Evolutionary conservation across 2,329 filamentous ascomycete genomes (phyloP).

Genomic region (Chaetomium sp.): DNA sequence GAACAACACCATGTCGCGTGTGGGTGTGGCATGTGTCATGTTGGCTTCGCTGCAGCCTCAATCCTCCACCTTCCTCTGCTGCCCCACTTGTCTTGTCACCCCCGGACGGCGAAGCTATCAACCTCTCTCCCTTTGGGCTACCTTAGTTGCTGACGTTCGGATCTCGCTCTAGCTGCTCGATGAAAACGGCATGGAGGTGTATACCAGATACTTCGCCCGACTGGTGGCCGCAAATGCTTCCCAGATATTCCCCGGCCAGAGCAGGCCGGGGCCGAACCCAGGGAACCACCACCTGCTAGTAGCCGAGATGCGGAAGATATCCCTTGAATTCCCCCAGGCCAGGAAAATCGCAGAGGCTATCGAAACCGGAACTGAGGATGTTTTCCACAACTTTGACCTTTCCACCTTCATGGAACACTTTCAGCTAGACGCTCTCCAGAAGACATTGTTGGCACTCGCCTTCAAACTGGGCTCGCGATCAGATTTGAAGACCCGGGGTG

Average conservation of each 20-base stretch:
- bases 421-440: constrained; percentile 80
- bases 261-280: constrained; percentile 64
- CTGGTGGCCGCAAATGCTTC: constrained; percentile 85
- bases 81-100: background rate
- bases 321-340: constrained; percentile 73
- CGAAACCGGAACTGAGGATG: constrained; percentile 82
- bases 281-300: constrained; percentile 79
- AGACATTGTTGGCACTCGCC: constrained; percentile 79
- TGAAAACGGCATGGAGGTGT: constrained; percentile 99
- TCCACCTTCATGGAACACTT: constrained; percentile 94
- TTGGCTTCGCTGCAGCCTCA: background rate
- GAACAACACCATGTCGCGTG: background rate
- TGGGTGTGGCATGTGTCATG: background rate
- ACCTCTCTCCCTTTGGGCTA: background rate
- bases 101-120: background rate
- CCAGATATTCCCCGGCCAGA: constrained; percentile 79
- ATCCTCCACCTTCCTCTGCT: background rate
- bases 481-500: constrained; percentile 87
- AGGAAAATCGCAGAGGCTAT: constrained; percentile 90
- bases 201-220: constrained; percentile 89
- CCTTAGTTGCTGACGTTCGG: constrained; percentile 5
- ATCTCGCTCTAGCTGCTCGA: constrained; percentile 65
- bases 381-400: constrained; percentile 95
- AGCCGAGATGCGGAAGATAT: constrained; percentile 79
- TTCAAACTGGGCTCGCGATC: constrained; percentile 76